These are phyloP conservation scores for Butyriboletus regius DNA, from an alignment of 1,284 basidiomycete genomes.

Conservation along the genomic window DNA sequence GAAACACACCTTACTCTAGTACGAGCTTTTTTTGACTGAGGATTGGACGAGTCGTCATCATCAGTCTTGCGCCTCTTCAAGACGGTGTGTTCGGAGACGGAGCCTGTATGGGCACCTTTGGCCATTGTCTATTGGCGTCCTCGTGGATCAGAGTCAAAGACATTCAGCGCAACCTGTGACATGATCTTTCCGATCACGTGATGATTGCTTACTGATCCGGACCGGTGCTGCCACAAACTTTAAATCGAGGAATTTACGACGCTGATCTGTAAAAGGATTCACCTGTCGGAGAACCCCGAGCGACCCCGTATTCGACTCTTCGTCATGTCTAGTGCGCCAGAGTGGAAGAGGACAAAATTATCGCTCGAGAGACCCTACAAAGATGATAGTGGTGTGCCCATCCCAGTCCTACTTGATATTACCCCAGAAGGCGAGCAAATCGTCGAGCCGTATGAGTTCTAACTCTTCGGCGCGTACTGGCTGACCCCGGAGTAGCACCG, in stretches of 20 bases:
- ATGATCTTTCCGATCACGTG: constrained; percentile 26
- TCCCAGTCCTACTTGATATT: constrained; percentile 63
- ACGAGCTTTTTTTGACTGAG: constrained; percentile 59
- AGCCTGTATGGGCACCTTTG: constrained; percentile 19
- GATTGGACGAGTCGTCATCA: constrained; percentile 44
- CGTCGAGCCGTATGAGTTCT: constrained; percentile 56
- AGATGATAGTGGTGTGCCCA: constrained; percentile 57
- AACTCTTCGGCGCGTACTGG: constrained; percentile 10
- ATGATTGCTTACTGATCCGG: neutral
- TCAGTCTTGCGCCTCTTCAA: constrained; percentile 58
- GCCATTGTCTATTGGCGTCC: constrained; percentile 19
- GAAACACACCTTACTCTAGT: constrained; percentile 59
- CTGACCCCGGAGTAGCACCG: constrained; percentile 37
- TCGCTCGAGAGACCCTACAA: constrained; percentile 72
- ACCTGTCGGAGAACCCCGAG: no score
- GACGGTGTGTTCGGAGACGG: constrained; percentile 22
- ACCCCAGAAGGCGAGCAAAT: constrained; percentile 58
- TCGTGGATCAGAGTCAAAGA: constrained; percentile 31
- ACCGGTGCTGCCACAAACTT: neutral
- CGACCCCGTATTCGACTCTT: neutral
- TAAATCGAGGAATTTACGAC: no score
- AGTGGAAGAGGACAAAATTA: constrained; percentile 55
- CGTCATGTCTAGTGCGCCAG: constrained; percentile 32
- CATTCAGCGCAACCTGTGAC: neutral
- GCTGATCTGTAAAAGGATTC: no score